Base-by-base conservation (phyloP, 2,329 filamentous ascomycete species). In the Fusarium mexicanum region DNA sequence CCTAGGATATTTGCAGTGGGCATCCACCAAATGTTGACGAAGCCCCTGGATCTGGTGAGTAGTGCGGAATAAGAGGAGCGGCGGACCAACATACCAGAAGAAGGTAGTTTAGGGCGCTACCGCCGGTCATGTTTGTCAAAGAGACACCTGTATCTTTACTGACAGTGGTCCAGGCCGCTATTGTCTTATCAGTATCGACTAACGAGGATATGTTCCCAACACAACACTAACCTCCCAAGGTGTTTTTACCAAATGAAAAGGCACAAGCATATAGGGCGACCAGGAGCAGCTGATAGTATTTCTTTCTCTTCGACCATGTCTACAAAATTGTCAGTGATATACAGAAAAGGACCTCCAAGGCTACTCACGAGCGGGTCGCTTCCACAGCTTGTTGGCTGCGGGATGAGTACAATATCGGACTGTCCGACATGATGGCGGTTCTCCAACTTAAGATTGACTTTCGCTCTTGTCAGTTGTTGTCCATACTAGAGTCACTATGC, bases 31-130 rank as follows among this genome's bases (percentile, higher is more conserved):
- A 54, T 54, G 2, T 54, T 54, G n/a, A 54, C 50, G 13, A 54
- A 54, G 7, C 33, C 50, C 50, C 18, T 54, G 16, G 13, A 26
- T 1, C 3, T 6, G 18, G n/a, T 37, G 9, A 53, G n/a, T 1
- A 26, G 8, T 2, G 4, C 2, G 5, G 3, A 24, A 3, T 0
- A 5, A 5, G 3, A 24, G 16, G 16, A 12, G 6, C 8, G 0
- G 8, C 11, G 1, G 6, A 2, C 0, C 3, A 7, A 37, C n/a
- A 9, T 9, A 53, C 50, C 9, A 53, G 50, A 3, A 53, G 17
- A 9, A 53, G 33, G 26, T 53, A 38, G 10, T 53, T 53, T 3
- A 53, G 6, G 6, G 33, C 33, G 24, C 50, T 53, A 3, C 50
- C 50, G 0, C 50, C n/a, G 18, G 38, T 38, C 50, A 53, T 38